These are phyloP conservation scores for Botryobasidium botryosum DNA, from an alignment of 768 basidiomycete genomes.

Conservation along the genomic window DNA sequence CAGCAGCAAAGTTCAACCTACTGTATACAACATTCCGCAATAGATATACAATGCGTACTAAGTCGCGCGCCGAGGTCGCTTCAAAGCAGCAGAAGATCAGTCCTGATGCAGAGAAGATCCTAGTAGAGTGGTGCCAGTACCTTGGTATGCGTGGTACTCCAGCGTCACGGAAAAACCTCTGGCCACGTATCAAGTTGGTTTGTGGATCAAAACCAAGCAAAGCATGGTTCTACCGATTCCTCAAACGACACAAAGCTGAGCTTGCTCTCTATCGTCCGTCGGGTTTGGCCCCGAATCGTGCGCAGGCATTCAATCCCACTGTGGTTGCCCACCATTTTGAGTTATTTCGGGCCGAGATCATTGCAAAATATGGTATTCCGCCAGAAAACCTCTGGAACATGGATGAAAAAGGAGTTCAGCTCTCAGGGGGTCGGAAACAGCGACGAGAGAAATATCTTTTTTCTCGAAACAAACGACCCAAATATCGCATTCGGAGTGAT, in stretches of 20 bases:
- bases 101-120: no score
- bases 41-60: no score
- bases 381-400: slow-evolving; percentile 15
- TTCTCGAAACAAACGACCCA: slow-evolving; percentile 11
- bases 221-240: neutral
- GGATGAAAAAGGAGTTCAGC: slow-evolving; percentile 18
- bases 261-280: neutral
- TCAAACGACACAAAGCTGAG: neutral
- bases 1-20: no score
- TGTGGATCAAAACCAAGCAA: neutral
- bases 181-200: neutral
- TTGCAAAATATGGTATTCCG: slow-evolving; percentile 12
- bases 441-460: slow-evolving; percentile 12
- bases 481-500: slow-evolving; percentile 17
- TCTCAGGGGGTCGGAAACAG: slow-evolving; percentile 10
- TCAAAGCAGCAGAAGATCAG: no score
- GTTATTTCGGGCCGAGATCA: slow-evolving; percentile 12
- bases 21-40: no score
- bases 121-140: no score
- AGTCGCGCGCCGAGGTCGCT: no score
- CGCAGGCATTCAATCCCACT: slow-evolving; percentile 1
- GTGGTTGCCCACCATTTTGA: slow-evolving; percentile 19
- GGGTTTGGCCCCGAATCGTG: slow-evolving; percentile 2
- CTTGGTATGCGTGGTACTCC: no score
- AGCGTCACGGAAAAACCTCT: no score